Base-by-base conservation (phyloP, 345 rosid species). In the Pistacia atlantica region DNA sequence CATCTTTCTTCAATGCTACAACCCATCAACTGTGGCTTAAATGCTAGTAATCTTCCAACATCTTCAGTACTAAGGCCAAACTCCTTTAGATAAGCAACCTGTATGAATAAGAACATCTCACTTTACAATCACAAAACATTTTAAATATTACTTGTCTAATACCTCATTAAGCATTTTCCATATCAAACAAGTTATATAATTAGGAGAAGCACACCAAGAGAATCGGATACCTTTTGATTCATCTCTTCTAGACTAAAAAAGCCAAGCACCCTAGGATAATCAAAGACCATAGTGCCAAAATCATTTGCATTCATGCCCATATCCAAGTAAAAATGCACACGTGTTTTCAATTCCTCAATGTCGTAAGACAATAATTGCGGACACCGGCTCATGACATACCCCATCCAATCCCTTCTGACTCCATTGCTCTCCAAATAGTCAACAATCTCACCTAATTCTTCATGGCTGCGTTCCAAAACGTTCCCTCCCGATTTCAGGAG, bases 271-370 rank as follows among this genome's bases (percentile, higher is more conserved):
- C 89, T 89, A 13, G 98, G 98, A 79, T 81, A 93, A 77, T 92
- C 97, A 65, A 83, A 93, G 57, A 93, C 93, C 99, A 96, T 92
- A 0, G 97, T 93, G 79, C 98, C 97, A 74, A 96, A 96, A 83
- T 92, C 98, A 70, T 86, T 90, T 83, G 75, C 83, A 79, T 80
- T 87, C 98, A 93, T 93, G 63, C 95, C 95, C 97, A 90, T 88
- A 65, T 83, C 86, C 87, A 86, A 67, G 83, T 81, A 93, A 83
- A 93, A 93, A 33, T 71, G 84, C 28, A 90, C 93, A 20, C 98
- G 93, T 35, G 56, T 74, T 84, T 81, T 86, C 69, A 93, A 66
- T 80, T 91, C 93, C 71, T 93, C 93, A 83, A 92, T 81, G 79
- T 79, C 85, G 78, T 68, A 86, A 79, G 85, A 90, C 78, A 93